Conservation (phyloP, 805 yeast species). For the Saccharomycopsis sp. region DNA sequence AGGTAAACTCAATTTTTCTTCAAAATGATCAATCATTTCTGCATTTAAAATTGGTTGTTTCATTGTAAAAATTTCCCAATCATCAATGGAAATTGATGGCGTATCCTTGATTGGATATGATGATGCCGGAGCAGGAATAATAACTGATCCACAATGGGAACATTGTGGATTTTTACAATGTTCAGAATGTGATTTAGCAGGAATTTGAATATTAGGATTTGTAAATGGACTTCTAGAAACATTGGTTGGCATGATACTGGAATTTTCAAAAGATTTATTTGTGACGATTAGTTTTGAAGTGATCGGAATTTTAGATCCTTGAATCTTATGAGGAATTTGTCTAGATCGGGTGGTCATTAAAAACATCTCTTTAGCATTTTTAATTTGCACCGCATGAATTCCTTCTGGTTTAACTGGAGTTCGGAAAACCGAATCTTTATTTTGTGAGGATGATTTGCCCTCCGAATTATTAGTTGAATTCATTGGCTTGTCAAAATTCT, state of each 20-base stretch:
- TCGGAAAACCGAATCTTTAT: no score
- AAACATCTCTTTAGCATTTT: slow-evolving; percentile 57
- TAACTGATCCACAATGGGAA: slow-evolving; percentile 56
- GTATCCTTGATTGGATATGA: slow-evolving; percentile 49
- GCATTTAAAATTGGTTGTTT: slow-evolving; percentile 72
- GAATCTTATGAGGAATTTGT: background rate
- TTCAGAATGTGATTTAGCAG: slow-evolving; percentile 32
- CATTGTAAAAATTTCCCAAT: slow-evolving; percentile 68
- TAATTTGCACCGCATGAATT: slow-evolving; percentile 45
- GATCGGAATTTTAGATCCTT: background rate
- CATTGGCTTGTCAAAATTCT: no score
- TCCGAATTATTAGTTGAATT: no score
- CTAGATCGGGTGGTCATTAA: slow-evolving; percentile 34
- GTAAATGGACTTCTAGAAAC: background rate
- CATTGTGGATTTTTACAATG: slow-evolving; percentile 37
- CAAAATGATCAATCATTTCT: slow-evolving; percentile 60
- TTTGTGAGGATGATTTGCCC: no score
- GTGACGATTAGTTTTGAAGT: background rate
- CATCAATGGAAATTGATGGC: slow-evolving; percentile 59
- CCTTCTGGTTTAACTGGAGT: no score
- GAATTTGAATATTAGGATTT: slow-evolving; percentile 21
- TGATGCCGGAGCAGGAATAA: slow-evolving; percentile 70
- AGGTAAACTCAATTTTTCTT: slow-evolving; percentile 60
- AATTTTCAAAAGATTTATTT: background rate
- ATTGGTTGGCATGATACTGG: background rate